Percentiles rank a stretch among this genome's conserved stretches.
Evolutionary conservation across 495 filamentous ascomycete genomes (phyloP).

Genomic region (Sabuloglossum arenarium): DNA sequence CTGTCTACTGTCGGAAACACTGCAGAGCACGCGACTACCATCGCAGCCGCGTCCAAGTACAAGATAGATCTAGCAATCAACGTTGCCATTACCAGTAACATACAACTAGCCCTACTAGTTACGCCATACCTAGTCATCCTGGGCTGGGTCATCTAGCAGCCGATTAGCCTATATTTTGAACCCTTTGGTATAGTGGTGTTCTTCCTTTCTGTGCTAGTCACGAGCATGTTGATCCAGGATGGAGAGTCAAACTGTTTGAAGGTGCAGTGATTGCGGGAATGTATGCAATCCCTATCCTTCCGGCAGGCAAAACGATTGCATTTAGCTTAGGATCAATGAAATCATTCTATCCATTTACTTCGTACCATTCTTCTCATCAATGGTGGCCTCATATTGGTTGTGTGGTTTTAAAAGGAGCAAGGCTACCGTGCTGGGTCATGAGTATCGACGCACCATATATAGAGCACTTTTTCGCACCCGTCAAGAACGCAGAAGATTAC

Average conservation of each 20-base stretch:
- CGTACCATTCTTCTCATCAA: too few species aligned
- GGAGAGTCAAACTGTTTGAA: conserved; percentile 67
- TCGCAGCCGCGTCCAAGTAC: conserved; percentile 76
- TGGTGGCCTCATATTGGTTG: too few species aligned
- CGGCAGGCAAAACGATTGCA: too few species aligned
- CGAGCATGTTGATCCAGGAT: conserved; percentile 65
- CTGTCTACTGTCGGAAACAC: conserved; percentile 96
- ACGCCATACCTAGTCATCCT: conserved; percentile 22
- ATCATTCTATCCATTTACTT: too few species aligned
- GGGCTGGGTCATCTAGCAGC: conserved; percentile 19
- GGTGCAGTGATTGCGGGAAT: conserved; percentile 33
- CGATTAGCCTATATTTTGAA: conserved; percentile 20
- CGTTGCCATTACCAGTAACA: conserved; percentile 77
- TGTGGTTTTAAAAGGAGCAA: too few species aligned
- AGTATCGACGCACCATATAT: too few species aligned
- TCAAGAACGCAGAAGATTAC: too few species aligned
- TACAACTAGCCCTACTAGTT: conserved; percentile 50
- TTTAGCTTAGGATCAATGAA: too few species aligned
- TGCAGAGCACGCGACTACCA: conserved; percentile 88
- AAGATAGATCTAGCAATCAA: conserved; percentile 99
- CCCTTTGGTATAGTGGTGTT: conserved; percentile 19
- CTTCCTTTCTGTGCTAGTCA: conserved; percentile 17
- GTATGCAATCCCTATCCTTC: too few species aligned
- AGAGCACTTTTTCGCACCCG: too few species aligned
- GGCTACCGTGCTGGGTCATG: too few species aligned